phyloP scores from a whole-genome alignment of 805 yeast genomes.

The Kazachstania psychrophila region DNA sequence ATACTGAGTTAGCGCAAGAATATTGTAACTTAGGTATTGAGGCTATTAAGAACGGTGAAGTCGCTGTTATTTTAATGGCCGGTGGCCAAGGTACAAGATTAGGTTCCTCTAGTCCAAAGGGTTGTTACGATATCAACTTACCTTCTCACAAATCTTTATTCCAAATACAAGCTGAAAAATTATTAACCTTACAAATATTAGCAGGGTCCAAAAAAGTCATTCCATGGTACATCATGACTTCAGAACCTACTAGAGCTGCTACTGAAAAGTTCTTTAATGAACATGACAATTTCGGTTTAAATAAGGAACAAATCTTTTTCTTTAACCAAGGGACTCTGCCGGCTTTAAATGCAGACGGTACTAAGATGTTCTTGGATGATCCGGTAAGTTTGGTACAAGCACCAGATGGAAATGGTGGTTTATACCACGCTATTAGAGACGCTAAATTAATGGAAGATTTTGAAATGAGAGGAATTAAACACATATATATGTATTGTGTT shows the following conservation, averaged over 20 bases:
- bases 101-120: constrained; percentile 87
- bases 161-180: constrained; percentile 87
- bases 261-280: constrained; percentile 64
- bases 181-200: constrained; percentile 47
- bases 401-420: constrained; percentile 98
- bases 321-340: constrained; percentile 96
- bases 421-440: constrained; percentile 70
- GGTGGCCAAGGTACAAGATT: constrained; percentile 98
- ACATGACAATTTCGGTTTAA: constrained; percentile 64
- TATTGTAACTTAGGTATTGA: constrained; percentile 53
- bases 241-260: constrained; percentile 68
- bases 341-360: constrained; percentile 66
- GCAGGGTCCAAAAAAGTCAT: constrained; percentile 25
- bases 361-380: constrained; percentile 54
- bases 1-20: constrained; percentile 25
- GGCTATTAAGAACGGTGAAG: constrained; percentile 62
- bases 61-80: constrained; percentile 87
- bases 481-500: constrained; percentile 93
- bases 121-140: constrained; percentile 79
- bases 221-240: constrained; percentile 93
- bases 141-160: constrained; percentile 80
- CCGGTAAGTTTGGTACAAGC: constrained; percentile 58
- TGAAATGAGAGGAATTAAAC: constrained; percentile 58
- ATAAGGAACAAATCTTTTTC: constrained; percentile 50
- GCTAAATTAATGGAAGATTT: constrained; percentile 64